These are phyloP conservation scores for Fragaria ananassa DNA, from an alignment of 306 rosid species.

Conservation along the genomic window DNA sequence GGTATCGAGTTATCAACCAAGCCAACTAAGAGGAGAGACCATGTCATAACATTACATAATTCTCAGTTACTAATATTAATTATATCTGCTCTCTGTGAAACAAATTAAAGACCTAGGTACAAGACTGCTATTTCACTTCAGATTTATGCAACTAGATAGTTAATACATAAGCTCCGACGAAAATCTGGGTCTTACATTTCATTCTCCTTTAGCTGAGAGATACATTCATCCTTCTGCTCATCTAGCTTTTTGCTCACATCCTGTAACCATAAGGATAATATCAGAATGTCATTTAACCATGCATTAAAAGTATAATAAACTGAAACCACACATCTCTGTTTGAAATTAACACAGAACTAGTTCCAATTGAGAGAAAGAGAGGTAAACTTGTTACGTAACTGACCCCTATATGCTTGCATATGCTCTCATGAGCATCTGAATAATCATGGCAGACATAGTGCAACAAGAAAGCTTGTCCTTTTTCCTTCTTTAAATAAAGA, in stretches of 20 bases:
- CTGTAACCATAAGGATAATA: constrained; percentile 44
- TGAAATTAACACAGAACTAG: background rate
- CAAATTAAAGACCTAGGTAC: background rate
- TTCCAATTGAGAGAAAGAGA: background rate
- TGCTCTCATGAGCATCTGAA: background rate
- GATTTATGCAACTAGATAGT: background rate
- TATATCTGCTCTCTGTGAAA: background rate
- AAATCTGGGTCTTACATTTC: constrained; percentile 70
- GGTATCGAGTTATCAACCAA: background rate
- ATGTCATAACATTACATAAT: background rate
- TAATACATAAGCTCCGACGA: constrained; percentile 14
- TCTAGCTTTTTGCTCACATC: constrained; percentile 89
- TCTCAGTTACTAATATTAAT: background rate
- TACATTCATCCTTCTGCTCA: constrained; percentile 88
- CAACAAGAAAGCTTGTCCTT: background rate
- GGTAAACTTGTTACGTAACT: background rate
- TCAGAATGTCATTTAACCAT: background rate
- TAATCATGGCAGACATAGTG: background rate
- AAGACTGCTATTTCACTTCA: background rate
- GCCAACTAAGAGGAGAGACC: background rate
- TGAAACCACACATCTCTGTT: background rate
- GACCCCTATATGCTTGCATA: background rate
- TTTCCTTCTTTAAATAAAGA: background rate
- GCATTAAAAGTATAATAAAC: background rate
- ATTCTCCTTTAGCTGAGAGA: constrained; percentile 88